phyloP scores from a whole-genome alignment of 75 land plant species.

The Cunninghamia lanceolata region DNA sequence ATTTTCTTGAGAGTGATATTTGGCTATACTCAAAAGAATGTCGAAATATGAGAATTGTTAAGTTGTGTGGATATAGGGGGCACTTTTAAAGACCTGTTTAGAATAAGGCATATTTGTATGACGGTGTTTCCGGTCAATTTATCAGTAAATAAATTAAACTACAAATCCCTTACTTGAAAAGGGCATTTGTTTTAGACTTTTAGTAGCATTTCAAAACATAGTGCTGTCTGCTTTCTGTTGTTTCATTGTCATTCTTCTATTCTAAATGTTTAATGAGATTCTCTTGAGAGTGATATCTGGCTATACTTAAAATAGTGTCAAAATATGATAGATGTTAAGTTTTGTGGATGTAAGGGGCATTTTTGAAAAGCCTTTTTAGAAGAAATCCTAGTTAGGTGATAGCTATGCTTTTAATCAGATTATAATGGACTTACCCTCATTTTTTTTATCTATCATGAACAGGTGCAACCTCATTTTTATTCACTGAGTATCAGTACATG shows the following conservation, averaged over 20 bases:
- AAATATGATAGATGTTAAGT: neutral
- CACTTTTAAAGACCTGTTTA: neutral
- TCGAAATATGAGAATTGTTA: neutral
- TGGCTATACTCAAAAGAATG: neutral
- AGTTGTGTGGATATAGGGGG: neutral
- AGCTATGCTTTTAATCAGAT: neutral
- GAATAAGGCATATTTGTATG: neutral
- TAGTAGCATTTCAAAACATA: neutral
- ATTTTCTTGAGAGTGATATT: neutral
- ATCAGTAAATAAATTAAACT: neutral
- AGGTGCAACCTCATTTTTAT: constrained; percentile 81
- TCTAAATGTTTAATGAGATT: neutral
- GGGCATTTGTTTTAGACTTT: neutral
- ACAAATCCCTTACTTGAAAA: neutral
- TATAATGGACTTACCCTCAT: neutral
- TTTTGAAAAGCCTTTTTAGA: neutral
- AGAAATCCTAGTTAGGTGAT: neutral
- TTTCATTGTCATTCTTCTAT: neutral
- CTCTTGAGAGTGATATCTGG: neutral
- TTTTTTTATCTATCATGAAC: neutral
- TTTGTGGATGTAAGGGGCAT: neutral
- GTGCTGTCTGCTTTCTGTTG: neutral
- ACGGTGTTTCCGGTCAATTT: neutral
- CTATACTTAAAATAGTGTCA: neutral
- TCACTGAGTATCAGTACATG: constrained; percentile 77